A percentile compares a stretch with the other conserved stretches of the same genome.
Evolutionary conservation across 2,329 filamentous ascomycete species (phyloP).

Genomic region (Colletotrichum ledebouriae): DNA sequence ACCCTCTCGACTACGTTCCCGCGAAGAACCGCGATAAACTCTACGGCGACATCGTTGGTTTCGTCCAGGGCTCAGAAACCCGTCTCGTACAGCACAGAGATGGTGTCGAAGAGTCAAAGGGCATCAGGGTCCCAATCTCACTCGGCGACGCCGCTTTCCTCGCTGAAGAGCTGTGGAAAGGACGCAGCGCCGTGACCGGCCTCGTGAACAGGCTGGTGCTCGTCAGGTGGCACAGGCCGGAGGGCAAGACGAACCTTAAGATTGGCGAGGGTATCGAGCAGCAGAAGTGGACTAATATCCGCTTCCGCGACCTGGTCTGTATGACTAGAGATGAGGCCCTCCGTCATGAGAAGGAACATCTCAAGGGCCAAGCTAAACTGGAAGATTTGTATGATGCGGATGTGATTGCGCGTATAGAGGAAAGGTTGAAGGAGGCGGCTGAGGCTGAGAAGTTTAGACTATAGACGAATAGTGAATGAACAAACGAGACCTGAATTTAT

Average conservation of each 20-base stretch:
- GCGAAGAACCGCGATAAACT: conserved; percentile 90
- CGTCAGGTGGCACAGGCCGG: conserved; percentile 82
- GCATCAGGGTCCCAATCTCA: conserved; percentile 84
- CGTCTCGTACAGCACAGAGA: conserved; percentile 70
- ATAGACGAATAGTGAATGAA: background rate
- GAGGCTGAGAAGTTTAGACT: conserved; percentile 67
- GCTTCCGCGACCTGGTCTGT: conserved; percentile 80
- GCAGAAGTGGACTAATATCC: conserved; percentile 81
- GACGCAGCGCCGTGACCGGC: conserved; percentile 85
- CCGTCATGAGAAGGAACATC: conserved; percentile 83
- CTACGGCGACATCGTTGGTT: conserved; percentile 85
- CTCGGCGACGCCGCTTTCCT: conserved; percentile 88
- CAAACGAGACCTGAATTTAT: too few relatives aligned
- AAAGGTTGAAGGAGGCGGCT: conserved; percentile 76
- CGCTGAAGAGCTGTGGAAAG: conserved; percentile 88
- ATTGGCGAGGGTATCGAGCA: conserved; percentile 76
- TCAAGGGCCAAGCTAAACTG: conserved; percentile 75
- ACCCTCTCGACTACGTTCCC: conserved; percentile 86
- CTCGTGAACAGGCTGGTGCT: conserved; percentile 83
- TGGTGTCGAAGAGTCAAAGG: conserved; percentile 60
- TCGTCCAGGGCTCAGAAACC: conserved; percentile 78
- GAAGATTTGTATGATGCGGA: conserved; percentile 81
- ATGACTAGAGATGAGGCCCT: conserved; percentile 94
- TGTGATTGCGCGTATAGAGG: conserved; percentile 76
- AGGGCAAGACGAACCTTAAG: conserved; percentile 66